Conservation (phyloP, 2,329 filamentous ascomycete species). For the Sarocladium brachiariae region DNA sequence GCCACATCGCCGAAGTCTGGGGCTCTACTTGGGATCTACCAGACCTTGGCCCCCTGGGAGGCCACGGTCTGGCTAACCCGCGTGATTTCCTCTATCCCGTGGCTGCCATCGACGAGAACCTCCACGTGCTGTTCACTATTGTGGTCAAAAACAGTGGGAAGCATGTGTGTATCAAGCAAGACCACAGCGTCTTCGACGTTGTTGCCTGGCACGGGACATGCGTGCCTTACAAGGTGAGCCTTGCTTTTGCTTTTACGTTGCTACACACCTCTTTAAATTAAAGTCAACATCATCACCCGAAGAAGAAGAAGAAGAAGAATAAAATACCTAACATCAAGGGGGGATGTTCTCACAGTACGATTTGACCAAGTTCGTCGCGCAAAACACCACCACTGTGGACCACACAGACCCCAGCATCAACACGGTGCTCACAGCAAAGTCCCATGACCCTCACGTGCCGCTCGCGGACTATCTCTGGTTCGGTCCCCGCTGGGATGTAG, state of each 20-base stretch:
- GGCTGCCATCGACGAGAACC: constrained; percentile 36
- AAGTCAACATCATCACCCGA: constrained; percentile 30
- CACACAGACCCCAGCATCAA: constrained; percentile 62
- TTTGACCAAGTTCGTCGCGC: constrained; percentile 40
- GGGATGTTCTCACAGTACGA: constrained; percentile 34
- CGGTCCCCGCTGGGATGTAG: constrained; percentile 57
- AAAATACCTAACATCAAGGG: constrained; percentile 39
- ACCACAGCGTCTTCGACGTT: constrained; percentile 58
- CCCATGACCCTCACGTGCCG: constrained; percentile 44
- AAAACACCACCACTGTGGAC: constrained; percentile 52
- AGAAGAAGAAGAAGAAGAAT: constrained; percentile 37
- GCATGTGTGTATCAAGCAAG: constrained; percentile 50
- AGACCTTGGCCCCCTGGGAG: constrained; percentile 60
- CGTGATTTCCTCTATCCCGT: constrained; percentile 64
- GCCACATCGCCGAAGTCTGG: constrained; percentile 65
- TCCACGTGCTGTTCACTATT: constrained; percentile 30
- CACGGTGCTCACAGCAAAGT: constrained; percentile 56
- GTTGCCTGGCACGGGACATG: constrained; percentile 63
- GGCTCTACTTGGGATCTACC: constrained; percentile 59
- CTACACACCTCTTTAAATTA: constrained; percentile 21
- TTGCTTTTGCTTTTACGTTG: not conserved
- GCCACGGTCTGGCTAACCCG: constrained; percentile 58
- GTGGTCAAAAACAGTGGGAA: constrained; percentile 51
- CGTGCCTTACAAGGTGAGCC: constrained; percentile 51
- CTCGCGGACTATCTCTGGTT: constrained; percentile 62